Base-by-base conservation (phyloP, 345 rosid genomes). In the Camelina sativa region DNA sequence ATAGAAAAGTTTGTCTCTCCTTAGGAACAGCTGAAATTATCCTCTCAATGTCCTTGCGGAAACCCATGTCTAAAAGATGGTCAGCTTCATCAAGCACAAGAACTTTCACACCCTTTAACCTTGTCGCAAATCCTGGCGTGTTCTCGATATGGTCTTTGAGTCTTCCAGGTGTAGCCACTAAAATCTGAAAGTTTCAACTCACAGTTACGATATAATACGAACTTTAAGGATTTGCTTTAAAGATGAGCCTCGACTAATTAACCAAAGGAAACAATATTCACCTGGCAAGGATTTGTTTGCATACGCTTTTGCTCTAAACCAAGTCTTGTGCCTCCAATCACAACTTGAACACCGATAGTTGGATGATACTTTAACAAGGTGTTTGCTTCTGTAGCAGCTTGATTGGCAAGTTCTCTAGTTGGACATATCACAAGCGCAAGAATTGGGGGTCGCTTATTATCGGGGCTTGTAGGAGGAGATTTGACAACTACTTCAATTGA, bases 31-130 rank as follows among this genome's bases (percentile, higher is more conserved):
- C 90, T 60, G 88, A 74, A 72, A 96, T 78, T 69, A 96, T 92
- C 81, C 79, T 85, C 82, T 92, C 99, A 72, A 92, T 87, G 72
- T 89, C 98, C 75, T 85, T 96, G 57, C 95, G 91, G 35, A 96
- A 96, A 66, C 99, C 99, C 99, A 96, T 96, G 79, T 88, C 99
- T 60, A 96, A 80, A 62, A 96, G 80, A 81, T 83, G 98, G 83
- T 96, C 98, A 72, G 99, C 99, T 84, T 96, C 99, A 75, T 96
- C 98, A 30, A 96, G 97, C 40, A 92, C 86, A 50, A 96, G 90
- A 62, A 89, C 94, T 79, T 92, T 96, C 74, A 92, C 94, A 15
- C 98, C 96, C 90, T 81, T 89, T 79, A 96, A 75, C 85, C 89
- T 89, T 73, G 94, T 87, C 59, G 93, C 93, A 77, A 96, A 88